Base-by-base conservation (phyloP, 2,329 filamentous ascomycete genomes). In the Nothopassalora personata region DNA sequence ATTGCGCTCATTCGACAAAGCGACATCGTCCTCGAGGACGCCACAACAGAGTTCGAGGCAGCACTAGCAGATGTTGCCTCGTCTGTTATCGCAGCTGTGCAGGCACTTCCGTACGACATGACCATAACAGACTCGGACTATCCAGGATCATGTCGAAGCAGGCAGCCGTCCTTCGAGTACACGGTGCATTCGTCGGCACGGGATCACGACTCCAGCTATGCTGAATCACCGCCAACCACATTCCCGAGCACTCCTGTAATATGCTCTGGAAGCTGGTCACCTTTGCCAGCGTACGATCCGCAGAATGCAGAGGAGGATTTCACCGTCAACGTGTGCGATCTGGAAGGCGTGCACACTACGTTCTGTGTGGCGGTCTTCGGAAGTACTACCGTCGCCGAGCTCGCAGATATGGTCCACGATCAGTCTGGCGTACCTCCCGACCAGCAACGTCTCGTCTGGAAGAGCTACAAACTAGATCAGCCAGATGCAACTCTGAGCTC, bases 381-480 rank as follows among this genome's bases (percentile, higher is more conserved):
- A 7, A 57, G 58, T 15, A 61, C 61, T 49, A 61, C 59, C 4
- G 47, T 64, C 19, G 34, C 52, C 7, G 61, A 61, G 43, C 47
- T 64, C 8, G 47, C 58, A 51, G 27, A 53, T 7, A 51, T 47
- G 36, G 47, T 61, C 9, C 59, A 61, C 30, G 54, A 59, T n/a
- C 36, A 58, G 18, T 62, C 57, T 47, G 49, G 56, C 9, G 47
- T 58, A 30, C 30, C 49, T 6, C 49, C 51, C 6, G 60, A 61
- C 9, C 56, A 58, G 57, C 60, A 60, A 31, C 53, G 60, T 19
- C 43, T 64, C 18, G 56, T 59, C 1, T 64, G 61, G 61, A 57
- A 54, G 50, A 57, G 53, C 18, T 62, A 64, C 45, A 39, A 60
- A 18, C 39, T 64, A 11, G 61, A 64, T 49, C 61, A 60, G 34